Percentiles rank a stretch among this genome's conserved stretches.
Evolutionary conservation across 2,329 filamentous ascomycete species (phyloP).

Genomic region (Penicillium sclerotiorum): DNA sequence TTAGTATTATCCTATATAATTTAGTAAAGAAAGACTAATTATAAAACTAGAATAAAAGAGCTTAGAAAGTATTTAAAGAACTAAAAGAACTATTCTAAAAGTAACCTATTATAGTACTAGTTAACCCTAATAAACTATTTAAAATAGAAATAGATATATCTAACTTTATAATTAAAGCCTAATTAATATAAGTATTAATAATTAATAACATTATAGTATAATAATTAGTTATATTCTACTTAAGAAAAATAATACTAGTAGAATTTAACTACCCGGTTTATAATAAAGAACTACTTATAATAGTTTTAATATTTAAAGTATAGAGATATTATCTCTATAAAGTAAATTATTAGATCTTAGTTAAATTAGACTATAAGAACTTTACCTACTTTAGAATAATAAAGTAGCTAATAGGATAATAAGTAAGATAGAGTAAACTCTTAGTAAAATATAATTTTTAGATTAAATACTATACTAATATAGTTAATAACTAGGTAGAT

Average conservation of each 20-base stretch:
- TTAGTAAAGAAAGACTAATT: background rate
- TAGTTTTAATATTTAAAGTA: background rate
- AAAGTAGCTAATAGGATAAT: background rate
- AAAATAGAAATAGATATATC: background rate
- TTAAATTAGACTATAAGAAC: constrained; percentile 9
- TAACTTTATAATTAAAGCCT: background rate
- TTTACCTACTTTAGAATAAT: constrained; percentile 2
- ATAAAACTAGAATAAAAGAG: background rate
- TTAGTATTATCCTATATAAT: background rate
- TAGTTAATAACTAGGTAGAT: background rate
- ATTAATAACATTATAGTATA: background rate
- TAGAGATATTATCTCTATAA: constrained; percentile 3
- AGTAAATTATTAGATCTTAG: background rate
- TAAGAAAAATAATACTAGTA: background rate
- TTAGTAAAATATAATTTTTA: background rate
- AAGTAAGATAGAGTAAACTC: background rate
- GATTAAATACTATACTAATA: background rate
- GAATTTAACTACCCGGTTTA: background rate
- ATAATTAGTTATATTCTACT: background rate
- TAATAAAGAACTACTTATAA: constrained; percentile 1
- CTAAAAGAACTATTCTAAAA: background rate
- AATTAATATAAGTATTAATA: background rate
- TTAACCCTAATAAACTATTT: background rate
- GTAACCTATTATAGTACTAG: background rate
- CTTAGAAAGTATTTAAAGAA: background rate